Base-by-base conservation (phyloP, 2,329 filamentous ascomycete genomes). In the Bertia moriformis region DNA sequence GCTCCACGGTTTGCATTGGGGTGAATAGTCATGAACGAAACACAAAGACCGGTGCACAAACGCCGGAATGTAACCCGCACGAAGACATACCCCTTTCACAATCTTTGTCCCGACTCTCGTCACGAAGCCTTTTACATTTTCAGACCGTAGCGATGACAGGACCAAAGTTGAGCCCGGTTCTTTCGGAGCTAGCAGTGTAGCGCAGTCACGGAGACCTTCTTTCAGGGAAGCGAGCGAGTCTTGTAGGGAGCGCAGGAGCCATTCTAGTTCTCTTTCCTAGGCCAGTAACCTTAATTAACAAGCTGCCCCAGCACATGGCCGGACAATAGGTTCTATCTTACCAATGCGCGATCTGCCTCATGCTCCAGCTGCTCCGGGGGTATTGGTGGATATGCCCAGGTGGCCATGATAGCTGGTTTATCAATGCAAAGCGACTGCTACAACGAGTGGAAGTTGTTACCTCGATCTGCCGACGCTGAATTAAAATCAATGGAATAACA, bases 101-200 rank as follows among this genome's bases (percentile, higher is more conserved):
- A 80, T 69, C 44, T 72, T 66, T 13, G 73, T 73, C 38, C 75
- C 75, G 18, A 77, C 63, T 45, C 75, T 63, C 3, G 73, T 79
- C 41, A 80, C 67, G 47, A 75, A 74, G 39, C 75, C 75, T 52
- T 80, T 80, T 42, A 80, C 66, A 49, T 62, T 68, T 55, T 80
- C 75, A 3, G 72, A 78, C 36, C 74, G 64, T 40, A 74, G 57
- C 2, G 74, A 75, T 2, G 74, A 76, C 19, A 80, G 55, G 4
- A 78, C 74, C 29, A 80, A 61, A 3, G 73, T 80, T 18, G 72
- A 75, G 14, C 72, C 73, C n/a, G 66, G 66, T 48, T 78, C 73
- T 35, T 65, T 62, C 4, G 74, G 71, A 2, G 73, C 69, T 36
- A 80, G 61, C 30, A 80, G 58, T 15, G 65, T 63, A 15, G 69